A percentile compares a stretch with the other conserved stretches of the same genome.
These are phyloP conservation scores for Trichocladium antarcticum DNA, from an alignment of 495 filamentous ascomycete genomes.

Conservation along the genomic window DNA sequence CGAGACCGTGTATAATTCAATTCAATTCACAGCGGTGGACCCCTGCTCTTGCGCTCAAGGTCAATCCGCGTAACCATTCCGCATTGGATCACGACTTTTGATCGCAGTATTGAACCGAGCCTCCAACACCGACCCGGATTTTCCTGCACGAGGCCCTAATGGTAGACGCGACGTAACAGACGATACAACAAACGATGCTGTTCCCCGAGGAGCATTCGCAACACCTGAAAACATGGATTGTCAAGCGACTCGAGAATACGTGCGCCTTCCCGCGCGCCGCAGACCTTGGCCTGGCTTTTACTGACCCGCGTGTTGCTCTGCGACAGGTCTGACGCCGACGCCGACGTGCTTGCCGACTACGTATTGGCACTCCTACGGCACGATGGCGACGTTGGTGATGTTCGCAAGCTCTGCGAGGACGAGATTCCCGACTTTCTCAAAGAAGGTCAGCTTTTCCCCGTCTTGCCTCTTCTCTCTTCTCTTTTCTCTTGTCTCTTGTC, in stretches of 20 bases:
- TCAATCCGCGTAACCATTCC: neutral
- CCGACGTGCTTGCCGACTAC: slow-evolving; percentile 91
- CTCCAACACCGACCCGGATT: no score
- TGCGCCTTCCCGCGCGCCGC: slow-evolving; percentile 32
- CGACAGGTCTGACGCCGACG: slow-evolving; percentile 79
- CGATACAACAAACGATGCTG: slow-evolving; percentile 44
- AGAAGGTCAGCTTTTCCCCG: slow-evolving; percentile 47
- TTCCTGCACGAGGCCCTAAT: no score
- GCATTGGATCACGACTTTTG: no score
- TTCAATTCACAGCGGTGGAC: no score
- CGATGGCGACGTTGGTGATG: slow-evolving; percentile 62
- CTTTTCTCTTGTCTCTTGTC: neutral
- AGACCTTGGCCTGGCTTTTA: neutral
- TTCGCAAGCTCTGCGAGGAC: slow-evolving; percentile 61
- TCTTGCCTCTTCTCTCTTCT: neutral
- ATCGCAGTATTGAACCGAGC: no score
- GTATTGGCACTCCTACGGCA: slow-evolving; percentile 80
- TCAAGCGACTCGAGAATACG: slow-evolving; percentile 85
- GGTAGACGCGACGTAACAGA: neutral
- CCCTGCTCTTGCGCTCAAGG: no score
- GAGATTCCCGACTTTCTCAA: slow-evolving; percentile 81
- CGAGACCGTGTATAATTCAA: no score
- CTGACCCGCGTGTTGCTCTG: slow-evolving; percentile 3
- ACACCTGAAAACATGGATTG: slow-evolving; percentile 77
- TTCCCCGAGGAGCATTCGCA: slow-evolving; percentile 65